Base-by-base conservation (phyloP, 2,329 filamentous ascomycete genomes). In the Fusarium nodosum region DNA sequence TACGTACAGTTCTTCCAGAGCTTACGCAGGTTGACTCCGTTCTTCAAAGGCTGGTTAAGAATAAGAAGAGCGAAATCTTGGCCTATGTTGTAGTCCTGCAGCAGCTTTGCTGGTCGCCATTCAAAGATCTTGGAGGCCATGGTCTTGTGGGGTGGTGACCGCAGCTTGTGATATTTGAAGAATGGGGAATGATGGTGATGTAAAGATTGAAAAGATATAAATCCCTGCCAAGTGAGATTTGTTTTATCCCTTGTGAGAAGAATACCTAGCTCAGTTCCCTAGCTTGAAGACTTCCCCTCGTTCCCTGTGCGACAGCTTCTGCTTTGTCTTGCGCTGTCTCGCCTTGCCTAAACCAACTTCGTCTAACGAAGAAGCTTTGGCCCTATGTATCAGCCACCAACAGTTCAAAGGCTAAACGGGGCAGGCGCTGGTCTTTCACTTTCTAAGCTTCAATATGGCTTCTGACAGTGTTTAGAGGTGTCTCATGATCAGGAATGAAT, bases 21-120 rank as follows among this genome's bases (percentile, higher is more conserved):
- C 77, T 77, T 76, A 56, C 84, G 82, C 33, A 87, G 73, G n/a
- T 84, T 82, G 45, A 78, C 72, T 26, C 85, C 77, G 60, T 82
- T 80, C 46, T 74, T 77, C 30, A 87, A 74, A 39, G 83, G 85
- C 77, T 87, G 85, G 73, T 87, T 86, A 56, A 87, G 81, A 34
- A 87, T 78, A 30, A 87, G 75, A 7, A 87, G 77, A 2, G 83
- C 82, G 54, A 85, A 82, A 10, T 79, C 75, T 38, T 77, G 75
- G 7, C 75, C 68, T 41, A 66, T 65, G 45, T 77, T 74, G 22
- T 78, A 73, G 53, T 75, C 73, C 73, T 78, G 77, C 50, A 82
- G 74, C 60, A 79, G 69, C 71, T 75, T 77, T 58, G 78, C 77
- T 7, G 80, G 81, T 52, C 79, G 78, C 81, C 81, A 82, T 46